phyloP scores from a whole-genome alignment of 1,139 yeast species.

The Suhomyces panamericanus region DNA sequence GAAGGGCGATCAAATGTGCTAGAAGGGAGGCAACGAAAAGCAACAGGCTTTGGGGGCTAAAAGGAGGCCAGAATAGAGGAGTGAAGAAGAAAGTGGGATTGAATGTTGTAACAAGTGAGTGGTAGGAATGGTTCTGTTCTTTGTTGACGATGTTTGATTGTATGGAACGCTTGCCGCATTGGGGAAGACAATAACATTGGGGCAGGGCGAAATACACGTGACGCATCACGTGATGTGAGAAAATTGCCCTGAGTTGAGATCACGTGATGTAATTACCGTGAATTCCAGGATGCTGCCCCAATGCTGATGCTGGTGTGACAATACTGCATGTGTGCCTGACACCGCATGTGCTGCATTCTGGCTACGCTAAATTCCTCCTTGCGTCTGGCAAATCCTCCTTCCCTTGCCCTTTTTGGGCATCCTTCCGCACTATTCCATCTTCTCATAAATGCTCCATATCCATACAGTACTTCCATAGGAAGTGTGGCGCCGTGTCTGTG shows the following conservation, averaged over 20 bases:
- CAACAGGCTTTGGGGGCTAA: not conserved
- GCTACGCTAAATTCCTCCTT: too few relatives aligned
- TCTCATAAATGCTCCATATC: too few relatives aligned
- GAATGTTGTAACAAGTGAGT: not conserved
- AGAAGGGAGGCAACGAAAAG: not conserved
- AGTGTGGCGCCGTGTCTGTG: too few relatives aligned
- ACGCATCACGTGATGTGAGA: not conserved
- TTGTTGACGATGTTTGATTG: constrained; percentile 5
- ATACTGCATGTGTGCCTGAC: too few relatives aligned
- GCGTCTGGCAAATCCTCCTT: too few relatives aligned
- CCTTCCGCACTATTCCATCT: too few relatives aligned
- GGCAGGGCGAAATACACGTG: not conserved
- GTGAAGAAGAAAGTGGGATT: not conserved
- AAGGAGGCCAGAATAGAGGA: not conserved
- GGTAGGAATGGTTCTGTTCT: not conserved
- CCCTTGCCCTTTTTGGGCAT: too few relatives aligned
- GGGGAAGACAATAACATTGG: constrained; percentile 3
- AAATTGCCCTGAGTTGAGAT: not conserved
- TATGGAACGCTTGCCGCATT: constrained; percentile 1
- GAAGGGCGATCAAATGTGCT: not conserved
- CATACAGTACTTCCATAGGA: too few relatives aligned
- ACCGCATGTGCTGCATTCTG: too few relatives aligned
- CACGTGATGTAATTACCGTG: too few relatives aligned
- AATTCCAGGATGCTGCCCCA: too few relatives aligned
- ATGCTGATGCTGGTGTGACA: too few relatives aligned